Evolutionary conservation across 2,329 filamentous ascomycete species (phyloP), one percentile per base, ranked within the genome.

Genomic region (Macrophomina phaseolina): DNA sequence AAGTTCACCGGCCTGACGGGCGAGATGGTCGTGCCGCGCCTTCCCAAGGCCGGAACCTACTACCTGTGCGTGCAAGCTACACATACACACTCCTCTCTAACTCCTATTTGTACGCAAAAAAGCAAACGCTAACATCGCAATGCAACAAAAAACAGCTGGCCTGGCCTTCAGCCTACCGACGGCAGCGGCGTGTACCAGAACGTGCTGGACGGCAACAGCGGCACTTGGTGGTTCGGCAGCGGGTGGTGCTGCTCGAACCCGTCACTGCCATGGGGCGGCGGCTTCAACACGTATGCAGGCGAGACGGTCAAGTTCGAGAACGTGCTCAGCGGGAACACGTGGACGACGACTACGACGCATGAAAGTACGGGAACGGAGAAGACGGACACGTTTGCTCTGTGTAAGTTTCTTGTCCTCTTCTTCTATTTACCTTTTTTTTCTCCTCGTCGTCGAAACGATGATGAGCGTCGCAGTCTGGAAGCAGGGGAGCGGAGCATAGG

Each of bases 231-330:
- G 74, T 79, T 82, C 58, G 79, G 78, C 7, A 74, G 72, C 11
- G 79, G 80, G 0, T 81, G 79, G 80, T 81, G 80, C 66, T 81
- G 79, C 68, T 75, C 72, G 5, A 79, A 81, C 63, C 80, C 79
- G 0, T 75, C 68, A 11, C 69, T 81, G 34, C 72, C 76, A 0
- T 81, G 79, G 78, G 64, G 79, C 6, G 70, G 73, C 48, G 79
- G 78, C 16, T 81, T 81, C 70, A 79, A 79, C 69, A 76, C 75
- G 0, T 76, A 75, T 40, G 68, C 68, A 3, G 73, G 72, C 45
- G 78, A 80, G 65, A 75, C 72, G 28, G 73, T 80, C 46, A 70
- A 70, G 14, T 80, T 80, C 56, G 67, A 58, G 34, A 80, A 79
- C 67, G 70, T 69, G 52, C 16, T 56, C 53, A 23, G 42, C 5